phyloP scores from a whole-genome alignment of 495 filamentous ascomycete genomes.

The Penicillium nucicola region DNA sequence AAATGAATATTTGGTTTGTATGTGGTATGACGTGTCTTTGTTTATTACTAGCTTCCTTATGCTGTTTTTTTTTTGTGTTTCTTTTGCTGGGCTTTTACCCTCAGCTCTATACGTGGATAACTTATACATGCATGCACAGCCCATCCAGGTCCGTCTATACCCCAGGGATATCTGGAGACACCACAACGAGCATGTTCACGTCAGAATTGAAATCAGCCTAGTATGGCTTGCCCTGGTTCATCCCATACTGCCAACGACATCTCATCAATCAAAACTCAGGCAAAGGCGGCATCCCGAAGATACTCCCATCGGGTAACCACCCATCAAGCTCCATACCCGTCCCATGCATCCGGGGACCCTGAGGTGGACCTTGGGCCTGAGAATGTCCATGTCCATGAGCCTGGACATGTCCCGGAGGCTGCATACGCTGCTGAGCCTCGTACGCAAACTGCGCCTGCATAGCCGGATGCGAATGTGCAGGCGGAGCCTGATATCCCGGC shows the following conservation, averaged over 20 bases:
- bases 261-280: conserved; percentile 27
- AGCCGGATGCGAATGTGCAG: conserved; percentile 6
- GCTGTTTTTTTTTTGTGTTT: neutral
- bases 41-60: neutral
- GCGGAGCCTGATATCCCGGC: conserved; percentile 13
- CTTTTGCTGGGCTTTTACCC: neutral
- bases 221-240: too few species aligned
- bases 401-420: conserved; percentile 4
- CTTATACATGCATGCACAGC: neutral
- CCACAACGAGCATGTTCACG: conserved; percentile 5
- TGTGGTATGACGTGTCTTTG: neutral
- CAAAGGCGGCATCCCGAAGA: conserved; percentile 32
- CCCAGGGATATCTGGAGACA: neutral
- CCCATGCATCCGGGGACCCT: conserved; percentile 4
- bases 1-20: neutral
- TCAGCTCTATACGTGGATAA: neutral
- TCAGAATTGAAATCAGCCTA: too few species aligned
- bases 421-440: conserved; percentile 24
- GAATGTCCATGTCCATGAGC: too few species aligned
- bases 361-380: too few species aligned
- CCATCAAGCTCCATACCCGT: conserved; percentile 37
- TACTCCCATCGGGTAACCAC: conserved; percentile 34
- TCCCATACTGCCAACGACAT: neutral
- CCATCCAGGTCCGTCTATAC: neutral
- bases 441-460: conserved; percentile 27